Percentiles rank a stretch among this genome's conserved stretches.
Evolutionary conservation across 345 rosid species (phyloP).

Genomic region (Melaleuca quinquenervia): DNA sequence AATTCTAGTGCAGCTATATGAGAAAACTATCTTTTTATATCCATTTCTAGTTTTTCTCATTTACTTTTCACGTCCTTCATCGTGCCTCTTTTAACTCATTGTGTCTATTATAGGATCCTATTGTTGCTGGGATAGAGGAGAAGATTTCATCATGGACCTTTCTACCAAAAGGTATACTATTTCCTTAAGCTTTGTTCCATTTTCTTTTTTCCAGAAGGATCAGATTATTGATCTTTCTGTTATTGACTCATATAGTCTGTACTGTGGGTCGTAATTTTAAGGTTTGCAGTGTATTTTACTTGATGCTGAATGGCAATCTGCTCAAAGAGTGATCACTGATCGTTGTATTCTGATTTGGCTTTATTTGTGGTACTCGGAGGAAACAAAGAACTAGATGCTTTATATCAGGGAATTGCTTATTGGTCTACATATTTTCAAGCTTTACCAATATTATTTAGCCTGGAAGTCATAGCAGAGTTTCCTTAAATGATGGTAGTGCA

Average conservation of each 20-base stretch:
- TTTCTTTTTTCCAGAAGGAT: neutral
- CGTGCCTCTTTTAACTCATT: neutral
- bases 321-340: neutral
- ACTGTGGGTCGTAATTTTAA: neutral
- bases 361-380: neutral
- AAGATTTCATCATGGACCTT: constrained; percentile 93
- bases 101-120: constrained; percentile 54
- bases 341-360: neutral
- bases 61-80: neutral
- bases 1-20: neutral
- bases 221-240: neutral
- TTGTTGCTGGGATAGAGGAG: constrained; percentile 81
- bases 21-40: neutral
- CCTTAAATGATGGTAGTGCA: neutral
- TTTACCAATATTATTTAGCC: neutral
- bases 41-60: neutral
- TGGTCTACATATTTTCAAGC: neutral
- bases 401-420: neutral
- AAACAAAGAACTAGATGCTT: neutral
- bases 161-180: constrained; percentile 74
- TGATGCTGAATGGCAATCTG: neutral
- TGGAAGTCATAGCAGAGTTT: neutral
- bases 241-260: neutral
- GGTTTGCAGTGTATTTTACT: neutral
- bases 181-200: neutral